These are phyloP conservation scores for Metarhizium guizhouense DNA, from an alignment of 2,329 filamentous ascomycete species.

Conservation along the genomic window DNA sequence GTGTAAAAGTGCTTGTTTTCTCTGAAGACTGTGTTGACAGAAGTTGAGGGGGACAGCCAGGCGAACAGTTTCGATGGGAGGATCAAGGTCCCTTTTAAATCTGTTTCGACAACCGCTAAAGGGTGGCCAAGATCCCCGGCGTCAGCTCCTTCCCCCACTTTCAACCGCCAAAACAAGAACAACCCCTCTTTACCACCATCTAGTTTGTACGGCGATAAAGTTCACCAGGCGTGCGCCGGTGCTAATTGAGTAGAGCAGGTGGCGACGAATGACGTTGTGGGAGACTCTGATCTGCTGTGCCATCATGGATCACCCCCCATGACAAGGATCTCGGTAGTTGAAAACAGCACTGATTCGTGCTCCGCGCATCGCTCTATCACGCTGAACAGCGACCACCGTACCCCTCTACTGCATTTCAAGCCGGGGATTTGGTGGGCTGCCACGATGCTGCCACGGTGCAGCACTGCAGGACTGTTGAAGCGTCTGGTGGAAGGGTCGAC, in stretches of 20 bases:
- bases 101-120: neutral
- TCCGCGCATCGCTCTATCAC: too few relatives aligned
- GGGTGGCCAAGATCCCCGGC: neutral
- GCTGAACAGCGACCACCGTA: too few relatives aligned
- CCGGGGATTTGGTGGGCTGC: too few relatives aligned
- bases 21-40: neutral
- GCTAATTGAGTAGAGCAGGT: neutral
- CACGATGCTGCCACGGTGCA: too few relatives aligned
- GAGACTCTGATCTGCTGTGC: neutral
- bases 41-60: neutral
- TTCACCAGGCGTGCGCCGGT: neutral
- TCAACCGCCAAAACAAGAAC: neutral
- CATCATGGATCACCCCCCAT: neutral
- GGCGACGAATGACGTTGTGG: constrained; percentile 6
- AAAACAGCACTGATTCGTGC: neutral
- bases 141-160: neutral
- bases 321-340: neutral
- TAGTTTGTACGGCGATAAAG: neutral
- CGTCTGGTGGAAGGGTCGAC: too few relatives aligned
- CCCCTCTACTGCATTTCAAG: too few relatives aligned
- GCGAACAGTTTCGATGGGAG: neutral
- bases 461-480: too few relatives aligned
- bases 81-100: neutral
- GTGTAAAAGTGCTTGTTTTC: neutral
- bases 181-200: neutral